Evolutionary conservation across 805 yeast species (phyloP).

Genomic region (Pichia insulana): DNA sequence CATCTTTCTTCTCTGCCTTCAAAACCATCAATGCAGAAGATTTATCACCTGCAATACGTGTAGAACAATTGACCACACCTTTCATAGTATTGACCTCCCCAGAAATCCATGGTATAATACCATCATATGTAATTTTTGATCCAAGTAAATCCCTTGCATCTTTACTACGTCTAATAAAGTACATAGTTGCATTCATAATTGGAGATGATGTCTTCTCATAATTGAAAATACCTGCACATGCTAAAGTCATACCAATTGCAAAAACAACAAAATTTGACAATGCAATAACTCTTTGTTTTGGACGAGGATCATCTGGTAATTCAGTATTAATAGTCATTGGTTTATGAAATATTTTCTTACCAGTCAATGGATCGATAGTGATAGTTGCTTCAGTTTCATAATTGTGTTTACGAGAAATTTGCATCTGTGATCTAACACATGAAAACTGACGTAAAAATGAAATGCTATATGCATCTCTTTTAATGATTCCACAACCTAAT

Average conservation of each 20-base stretch:
- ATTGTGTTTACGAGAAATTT: constrained; percentile 11
- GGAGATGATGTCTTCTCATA: constrained; percentile 92
- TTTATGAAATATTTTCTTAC: constrained; percentile 18
- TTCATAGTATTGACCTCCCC: constrained; percentile 80
- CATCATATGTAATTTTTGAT: constrained; percentile 61
- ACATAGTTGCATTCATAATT: constrained; percentile 75
- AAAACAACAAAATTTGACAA: constrained; percentile 43
- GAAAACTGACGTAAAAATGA: constrained; percentile 2
- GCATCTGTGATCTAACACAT: background rate
- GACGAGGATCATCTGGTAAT: constrained; percentile 68
- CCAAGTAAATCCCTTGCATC: constrained; percentile 60
- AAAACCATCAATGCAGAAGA: constrained; percentile 48
- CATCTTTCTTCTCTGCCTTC: constrained; percentile 52
- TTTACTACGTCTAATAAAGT: constrained; percentile 71
- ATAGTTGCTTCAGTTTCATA: constrained; percentile 17
- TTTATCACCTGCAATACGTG: constrained; percentile 61
- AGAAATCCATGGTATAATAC: constrained; percentile 79
- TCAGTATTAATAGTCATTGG: constrained; percentile 68
- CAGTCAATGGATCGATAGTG: constrained; percentile 17
- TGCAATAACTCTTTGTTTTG: constrained; percentile 33
- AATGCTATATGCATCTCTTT: background rate
- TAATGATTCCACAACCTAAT: background rate
- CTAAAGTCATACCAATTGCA: constrained; percentile 41
- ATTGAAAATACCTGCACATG: constrained; percentile 68
- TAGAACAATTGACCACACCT: constrained; percentile 69